Evolutionary conservation across 108 stramenopile species (phyloP).

Genomic region (Stephanodiscus triporus): DNA sequence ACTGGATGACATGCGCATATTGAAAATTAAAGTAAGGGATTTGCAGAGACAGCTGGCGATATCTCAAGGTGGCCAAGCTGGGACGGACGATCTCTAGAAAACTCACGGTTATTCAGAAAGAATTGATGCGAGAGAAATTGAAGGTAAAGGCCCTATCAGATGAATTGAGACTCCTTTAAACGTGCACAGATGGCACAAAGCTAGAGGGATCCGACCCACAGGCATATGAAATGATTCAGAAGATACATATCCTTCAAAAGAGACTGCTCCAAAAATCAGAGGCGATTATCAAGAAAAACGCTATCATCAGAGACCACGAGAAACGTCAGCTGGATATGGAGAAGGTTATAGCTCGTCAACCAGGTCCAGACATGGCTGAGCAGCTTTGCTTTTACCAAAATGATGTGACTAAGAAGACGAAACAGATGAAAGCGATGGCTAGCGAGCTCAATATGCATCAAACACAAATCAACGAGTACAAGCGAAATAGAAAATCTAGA

Average conservation of each 20-base stretch:
- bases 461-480: constrained; percentile 79
- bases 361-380: constrained; percentile 84
- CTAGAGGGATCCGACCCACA: constrained; percentile 85
- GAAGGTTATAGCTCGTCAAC: constrained; percentile 70
- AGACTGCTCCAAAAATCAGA: constrained; percentile 81
- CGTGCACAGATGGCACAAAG: constrained; percentile 88
- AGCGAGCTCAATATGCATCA: constrained; percentile 89
- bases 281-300: constrained; percentile 80
- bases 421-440: constrained; percentile 88
- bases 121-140: constrained; percentile 82
- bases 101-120: constrained; percentile 62
- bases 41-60: constrained; percentile 65
- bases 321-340: constrained; percentile 77
- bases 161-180: constrained; percentile 90
- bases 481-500: constrained; percentile 74
- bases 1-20: constrained; percentile 70
- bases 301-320: constrained; percentile 82
- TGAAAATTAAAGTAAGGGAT: constrained; percentile 77
- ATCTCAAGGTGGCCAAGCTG: constrained; percentile 42
- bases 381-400: constrained; percentile 76
- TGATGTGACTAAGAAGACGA: constrained; percentile 76
- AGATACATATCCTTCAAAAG: constrained; percentile 78
- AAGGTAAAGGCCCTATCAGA: constrained; percentile 78
- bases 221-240: constrained; percentile 90
- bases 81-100: constrained; percentile 63